A percentile compares a stretch with the other conserved stretches of the same genome.
Evolutionary conservation across 1,284 basidiomycete species (phyloP).

Genomic region (Pholiota adiposa): DNA sequence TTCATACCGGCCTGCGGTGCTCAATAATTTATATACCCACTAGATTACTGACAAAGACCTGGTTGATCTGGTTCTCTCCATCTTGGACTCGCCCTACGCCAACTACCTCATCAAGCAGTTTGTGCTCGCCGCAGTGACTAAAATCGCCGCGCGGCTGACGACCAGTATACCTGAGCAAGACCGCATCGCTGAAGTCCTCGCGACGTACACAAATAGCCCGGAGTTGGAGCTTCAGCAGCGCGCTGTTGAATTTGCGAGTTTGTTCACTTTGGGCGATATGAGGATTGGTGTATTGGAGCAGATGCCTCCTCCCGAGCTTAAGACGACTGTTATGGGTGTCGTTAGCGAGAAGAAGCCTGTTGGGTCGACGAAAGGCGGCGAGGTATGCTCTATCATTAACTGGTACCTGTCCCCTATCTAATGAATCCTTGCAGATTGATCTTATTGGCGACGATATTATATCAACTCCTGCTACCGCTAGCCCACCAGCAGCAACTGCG

Average conservation of each 20-base stretch:
- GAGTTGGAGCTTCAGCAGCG: constrained; percentile 97
- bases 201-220: constrained; percentile 79
- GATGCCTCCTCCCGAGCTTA: constrained; percentile 98
- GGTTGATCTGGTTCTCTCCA: constrained; percentile 85
- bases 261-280: constrained; percentile 79
- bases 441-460: constrained; percentile 75
- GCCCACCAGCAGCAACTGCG: constrained; percentile 44
- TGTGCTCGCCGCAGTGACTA: constrained; percentile 88
- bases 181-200: constrained; percentile 78
- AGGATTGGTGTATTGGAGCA: constrained; percentile 93
- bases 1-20: not conserved
- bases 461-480: constrained; percentile 37
- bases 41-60: constrained; percentile 84
- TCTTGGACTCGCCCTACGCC: constrained; percentile 93
- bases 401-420: constrained; percentile 6
- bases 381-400: constrained; percentile 47
- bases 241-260: constrained; percentile 90
- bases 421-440: constrained; percentile 52
- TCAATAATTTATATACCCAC: not conserved
- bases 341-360: constrained; percentile 95
- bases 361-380: constrained; percentile 83
- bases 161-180: constrained; percentile 73
- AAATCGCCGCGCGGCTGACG: constrained; percentile 82
- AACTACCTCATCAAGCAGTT: constrained; percentile 94
- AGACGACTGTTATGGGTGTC: constrained; percentile 90